Conservation (phyloP, 768 basidiomycete genomes). For the Tylopilus balloui region DNA sequence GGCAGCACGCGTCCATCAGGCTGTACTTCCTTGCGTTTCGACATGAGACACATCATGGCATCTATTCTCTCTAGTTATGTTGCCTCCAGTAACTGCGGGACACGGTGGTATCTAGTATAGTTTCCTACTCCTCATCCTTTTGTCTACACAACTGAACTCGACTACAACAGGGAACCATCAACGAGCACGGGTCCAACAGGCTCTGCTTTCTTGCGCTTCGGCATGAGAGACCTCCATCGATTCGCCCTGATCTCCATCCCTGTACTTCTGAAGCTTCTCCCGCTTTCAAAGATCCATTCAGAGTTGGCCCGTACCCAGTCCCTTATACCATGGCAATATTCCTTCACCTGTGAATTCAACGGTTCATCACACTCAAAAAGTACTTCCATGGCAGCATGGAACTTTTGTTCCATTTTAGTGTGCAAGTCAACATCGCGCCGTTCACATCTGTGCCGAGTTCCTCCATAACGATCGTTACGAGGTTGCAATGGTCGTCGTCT, state of each 20-base stretch:
- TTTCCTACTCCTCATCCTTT: no score
- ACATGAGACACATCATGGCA: no score
- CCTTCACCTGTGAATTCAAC: neutral
- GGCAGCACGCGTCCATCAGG: no score
- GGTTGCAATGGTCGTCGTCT: neutral
- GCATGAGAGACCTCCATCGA: neutral
- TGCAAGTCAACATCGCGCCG: neutral
- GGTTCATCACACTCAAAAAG: neutral
- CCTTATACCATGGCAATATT: neutral
- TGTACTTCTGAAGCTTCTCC: neutral
- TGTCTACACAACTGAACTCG: no score
- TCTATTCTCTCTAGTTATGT: no score
- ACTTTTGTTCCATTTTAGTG: neutral
- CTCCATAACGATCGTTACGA: neutral
- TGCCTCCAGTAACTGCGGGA: no score
- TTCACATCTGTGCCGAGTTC: neutral
- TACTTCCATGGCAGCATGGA: neutral
- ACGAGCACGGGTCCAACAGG: neutral
- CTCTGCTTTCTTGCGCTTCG: neutral
- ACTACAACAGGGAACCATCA: neutral
- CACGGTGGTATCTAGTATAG: neutral
- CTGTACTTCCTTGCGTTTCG: no score
- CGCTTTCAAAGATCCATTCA: neutral
- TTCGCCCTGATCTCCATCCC: neutral
- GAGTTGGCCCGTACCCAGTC: neutral